Base-by-base conservation (phyloP, 805 yeast genomes). In the Dipodascus geniculatus region DNA sequence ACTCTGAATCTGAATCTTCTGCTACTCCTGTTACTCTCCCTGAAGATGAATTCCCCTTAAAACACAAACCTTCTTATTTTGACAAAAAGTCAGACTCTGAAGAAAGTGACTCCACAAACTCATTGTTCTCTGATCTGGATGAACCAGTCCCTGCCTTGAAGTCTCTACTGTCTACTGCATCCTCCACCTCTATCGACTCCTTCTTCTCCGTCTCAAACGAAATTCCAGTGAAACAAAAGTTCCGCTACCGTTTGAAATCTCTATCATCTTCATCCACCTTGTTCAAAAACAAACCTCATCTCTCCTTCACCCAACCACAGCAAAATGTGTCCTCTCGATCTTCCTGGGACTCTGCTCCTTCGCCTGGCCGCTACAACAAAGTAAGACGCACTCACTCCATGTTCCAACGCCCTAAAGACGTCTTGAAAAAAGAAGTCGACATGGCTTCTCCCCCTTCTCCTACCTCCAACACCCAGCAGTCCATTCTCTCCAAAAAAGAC, bases 371-470 rank as follows among this genome's bases (percentile, higher is more conserved):
- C 8, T 11, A n/a, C 8, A 38, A 3, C 14, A 75, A 73, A 64
- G 75, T 76, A 54, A 70, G 87, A 51, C 73, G 88, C 51, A 81
- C 83, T 19, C 87, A 81, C 60, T 80, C 86, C 49, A 80, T 83
- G 86, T 82, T 77, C 65, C 82, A 81, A 57, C 71, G 74, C 17
- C 72, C 76, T n/a, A 70, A 69, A 55, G 81, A 77, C 54, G 65
- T 76, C 49, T 63, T 74, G 14, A 67, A 62, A 38, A 68, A 70
- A 22, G 72, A 72, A 49, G 57, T 17, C 44, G 44, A 38, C 44
- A 38, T 38, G 4, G 4, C 44, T 6, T n/a, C 44, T 17, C 20
- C 57, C 9, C 61, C 65, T n/a, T 51, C 56, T 35, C 48, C 58
- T 20, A 48, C 54, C 50, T 53, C 56, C 31, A 42, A 52, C n/a